Conservation (phyloP, 1,284 basidiomycete genomes). For the Leccinum solheimii region DNA sequence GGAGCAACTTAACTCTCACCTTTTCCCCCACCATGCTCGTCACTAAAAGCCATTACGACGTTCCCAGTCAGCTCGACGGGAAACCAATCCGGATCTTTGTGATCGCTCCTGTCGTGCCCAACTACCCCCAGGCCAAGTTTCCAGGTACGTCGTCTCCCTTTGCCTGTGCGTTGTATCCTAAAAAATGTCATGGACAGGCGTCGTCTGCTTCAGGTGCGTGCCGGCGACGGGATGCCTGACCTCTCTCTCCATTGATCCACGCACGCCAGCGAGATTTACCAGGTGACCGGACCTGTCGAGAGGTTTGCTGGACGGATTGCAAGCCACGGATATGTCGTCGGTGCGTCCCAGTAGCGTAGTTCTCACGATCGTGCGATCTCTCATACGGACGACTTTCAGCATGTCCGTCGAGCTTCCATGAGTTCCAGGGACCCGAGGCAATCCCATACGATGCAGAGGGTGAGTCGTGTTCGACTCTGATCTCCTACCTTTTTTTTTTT, state of each 20-base stretch:
- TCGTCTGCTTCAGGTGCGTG: slow-evolving; percentile 75
- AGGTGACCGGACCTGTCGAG: slow-evolving; percentile 85
- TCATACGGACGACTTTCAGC: slow-evolving; percentile 42
- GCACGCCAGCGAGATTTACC: slow-evolving; percentile 74
- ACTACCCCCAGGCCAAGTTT: slow-evolving; percentile 81
- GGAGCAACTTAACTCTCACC: neutral
- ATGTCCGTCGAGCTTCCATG: slow-evolving; percentile 84
- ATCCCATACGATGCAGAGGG: slow-evolving; percentile 88
- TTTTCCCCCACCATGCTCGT: slow-evolving; percentile 62
- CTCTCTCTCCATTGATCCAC: slow-evolving; percentile 4
- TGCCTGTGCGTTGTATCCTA: neutral
- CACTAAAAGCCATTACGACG: slow-evolving; percentile 74
- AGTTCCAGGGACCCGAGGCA: slow-evolving; percentile 85
- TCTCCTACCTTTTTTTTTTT: neutral
- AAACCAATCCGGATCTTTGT: slow-evolving; percentile 78
- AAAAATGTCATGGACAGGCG: slow-evolving; percentile 46
- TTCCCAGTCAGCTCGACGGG: slow-evolving; percentile 68
- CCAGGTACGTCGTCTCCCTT: slow-evolving; percentile 49
- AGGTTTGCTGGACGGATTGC: slow-evolving; percentile 92
- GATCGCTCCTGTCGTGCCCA: slow-evolving; percentile 65
- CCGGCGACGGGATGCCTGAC: neutral
- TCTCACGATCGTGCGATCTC: neutral
- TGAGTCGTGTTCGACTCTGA: slow-evolving; percentile 20
- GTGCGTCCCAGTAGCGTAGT: slow-evolving; percentile 37
- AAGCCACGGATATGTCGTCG: slow-evolving; percentile 81